Evolutionary conservation across 768 basidiomycete genomes (phyloP).

Genomic region (Trametes elegans): DNA sequence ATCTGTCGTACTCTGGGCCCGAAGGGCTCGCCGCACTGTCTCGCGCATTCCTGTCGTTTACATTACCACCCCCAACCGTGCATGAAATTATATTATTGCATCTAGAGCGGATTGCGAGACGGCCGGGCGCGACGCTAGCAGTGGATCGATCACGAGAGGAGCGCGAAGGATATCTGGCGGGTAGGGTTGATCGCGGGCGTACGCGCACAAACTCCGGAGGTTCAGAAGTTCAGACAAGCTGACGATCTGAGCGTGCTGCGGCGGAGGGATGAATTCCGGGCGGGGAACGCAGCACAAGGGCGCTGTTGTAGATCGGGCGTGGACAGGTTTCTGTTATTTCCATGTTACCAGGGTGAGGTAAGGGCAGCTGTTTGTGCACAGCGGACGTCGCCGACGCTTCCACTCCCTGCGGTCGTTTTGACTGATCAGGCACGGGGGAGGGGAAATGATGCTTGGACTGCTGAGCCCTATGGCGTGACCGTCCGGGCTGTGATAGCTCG

Average conservation of each 20-base stretch:
- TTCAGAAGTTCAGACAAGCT: not conserved
- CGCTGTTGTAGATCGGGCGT: slow-evolving; percentile 9
- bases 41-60: slow-evolving; percentile 25
- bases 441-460: slow-evolving; percentile 16
- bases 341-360: slow-evolving; percentile 24
- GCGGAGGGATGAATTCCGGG: slow-evolving; percentile 1
- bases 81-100: slow-evolving; percentile 20
- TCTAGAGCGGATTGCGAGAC: not conserved
- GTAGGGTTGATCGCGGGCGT: slow-evolving; percentile 1
- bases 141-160: not conserved
- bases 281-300: slow-evolving; percentile 16
- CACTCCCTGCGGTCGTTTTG: slow-evolving; percentile 5
- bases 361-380: slow-evolving; percentile 11
- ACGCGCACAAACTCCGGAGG: slow-evolving; percentile 5
- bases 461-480: slow-evolving; percentile 10
- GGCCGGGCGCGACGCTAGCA: not conserved
- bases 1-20: slow-evolving; percentile 40
- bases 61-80: slow-evolving; percentile 23
- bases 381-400: slow-evolving; percentile 6
- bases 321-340: slow-evolving; percentile 20
- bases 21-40: slow-evolving; percentile 27
- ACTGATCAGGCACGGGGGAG: slow-evolving; percentile 17
- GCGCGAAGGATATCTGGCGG: not conserved
- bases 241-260: slow-evolving; percentile 13
- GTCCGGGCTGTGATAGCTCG: slow-evolving; percentile 3